Conservation (phyloP, 2,329 filamentous ascomycete species). For the Clarireedia homoeocarpa region DNA sequence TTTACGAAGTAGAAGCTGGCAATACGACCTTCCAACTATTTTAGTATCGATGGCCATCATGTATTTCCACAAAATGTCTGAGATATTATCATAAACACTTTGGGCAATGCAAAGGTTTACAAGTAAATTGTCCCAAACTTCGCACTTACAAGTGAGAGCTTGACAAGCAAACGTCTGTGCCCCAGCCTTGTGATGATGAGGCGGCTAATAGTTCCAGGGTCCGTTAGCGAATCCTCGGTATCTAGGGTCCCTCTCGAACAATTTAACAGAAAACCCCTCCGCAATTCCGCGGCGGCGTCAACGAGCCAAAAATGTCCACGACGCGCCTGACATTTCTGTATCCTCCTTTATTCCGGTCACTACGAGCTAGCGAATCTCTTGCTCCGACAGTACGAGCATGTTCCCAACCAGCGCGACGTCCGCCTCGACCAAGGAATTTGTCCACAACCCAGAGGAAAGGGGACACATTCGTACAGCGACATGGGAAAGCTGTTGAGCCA, state of each 20-base stretch:
- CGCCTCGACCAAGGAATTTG: constrained; percentile 28
- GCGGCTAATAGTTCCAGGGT: not conserved
- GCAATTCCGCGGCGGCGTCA: not conserved
- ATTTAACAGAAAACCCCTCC: not conserved
- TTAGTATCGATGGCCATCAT: no score
- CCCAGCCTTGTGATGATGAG: not conserved
- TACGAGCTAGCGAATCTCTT: constrained; percentile 38
- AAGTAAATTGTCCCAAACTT: no score
- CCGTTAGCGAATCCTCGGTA: not conserved
- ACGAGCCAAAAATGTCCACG: constrained; percentile 43
- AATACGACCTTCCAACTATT: no score
- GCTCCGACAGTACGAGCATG: constrained; percentile 30
- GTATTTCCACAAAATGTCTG: no score
- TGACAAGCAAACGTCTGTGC: not conserved
- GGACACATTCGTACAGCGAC: constrained; percentile 43
- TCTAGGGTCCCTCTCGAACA: not conserved
- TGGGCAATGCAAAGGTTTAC: no score
- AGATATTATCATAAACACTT: no score
- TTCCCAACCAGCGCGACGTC: constrained; percentile 18
- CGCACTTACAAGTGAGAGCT: no score
- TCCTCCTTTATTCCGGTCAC: constrained; percentile 54
- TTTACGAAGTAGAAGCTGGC: not conserved
- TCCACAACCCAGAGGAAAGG: constrained; percentile 33
- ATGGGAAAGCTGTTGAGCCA: constrained; percentile 55
- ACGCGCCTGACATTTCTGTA: constrained; percentile 60